Evolutionary conservation across 1,284 basidiomycete genomes (phyloP).

Genomic region (Fomitiporia mediterranea): DNA sequence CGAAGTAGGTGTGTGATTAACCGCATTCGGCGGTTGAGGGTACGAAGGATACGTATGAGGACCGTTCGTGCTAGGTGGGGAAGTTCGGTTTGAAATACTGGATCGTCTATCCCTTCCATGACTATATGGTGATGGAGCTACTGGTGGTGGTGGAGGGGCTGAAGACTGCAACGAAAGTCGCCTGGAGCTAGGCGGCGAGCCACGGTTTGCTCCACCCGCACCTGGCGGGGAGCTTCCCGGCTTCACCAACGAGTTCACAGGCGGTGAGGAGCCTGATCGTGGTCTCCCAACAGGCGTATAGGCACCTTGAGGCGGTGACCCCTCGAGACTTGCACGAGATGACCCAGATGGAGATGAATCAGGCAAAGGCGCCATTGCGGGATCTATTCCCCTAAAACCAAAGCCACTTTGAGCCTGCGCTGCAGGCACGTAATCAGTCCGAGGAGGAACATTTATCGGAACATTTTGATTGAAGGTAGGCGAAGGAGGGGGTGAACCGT

Average conservation of each 20-base stretch:
- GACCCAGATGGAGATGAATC: slow-evolving; percentile 21
- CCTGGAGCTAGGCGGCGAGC: slow-evolving; percentile 18
- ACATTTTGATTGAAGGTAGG: slow-evolving; percentile 24
- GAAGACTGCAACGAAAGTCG: slow-evolving; percentile 20
- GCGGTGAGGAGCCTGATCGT: slow-evolving; percentile 9
- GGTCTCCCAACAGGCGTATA: background rate
- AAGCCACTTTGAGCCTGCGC: background rate
- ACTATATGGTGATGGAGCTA: background rate
- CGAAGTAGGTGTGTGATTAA: background rate
- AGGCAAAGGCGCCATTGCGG: slow-evolving; percentile 15
- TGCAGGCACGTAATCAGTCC: slow-evolving; percentile 9
- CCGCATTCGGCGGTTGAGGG: background rate
- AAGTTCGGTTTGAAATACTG: slow-evolving; percentile 2
- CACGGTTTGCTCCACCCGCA: slow-evolving; percentile 16
- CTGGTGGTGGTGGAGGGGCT: slow-evolving; percentile 13
- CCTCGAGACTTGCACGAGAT: slow-evolving; percentile 11
- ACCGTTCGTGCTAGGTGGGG: background rate
- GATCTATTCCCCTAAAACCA: slow-evolving; percentile 3
- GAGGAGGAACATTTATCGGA: slow-evolving; percentile 12
- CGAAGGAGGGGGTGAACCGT: slow-evolving; percentile 30
- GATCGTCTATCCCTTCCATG: slow-evolving; percentile 1
- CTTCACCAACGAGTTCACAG: slow-evolving; percentile 8
- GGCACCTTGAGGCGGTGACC: slow-evolving; percentile 1
- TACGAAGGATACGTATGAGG: slow-evolving; percentile 1
- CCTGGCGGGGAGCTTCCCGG: slow-evolving; percentile 21